Percentiles rank a stretch among this genome's conserved stretches.
Conservation (phyloP, 495 filamentous ascomycete genomes). For the Penicillium mononematosum region DNA sequence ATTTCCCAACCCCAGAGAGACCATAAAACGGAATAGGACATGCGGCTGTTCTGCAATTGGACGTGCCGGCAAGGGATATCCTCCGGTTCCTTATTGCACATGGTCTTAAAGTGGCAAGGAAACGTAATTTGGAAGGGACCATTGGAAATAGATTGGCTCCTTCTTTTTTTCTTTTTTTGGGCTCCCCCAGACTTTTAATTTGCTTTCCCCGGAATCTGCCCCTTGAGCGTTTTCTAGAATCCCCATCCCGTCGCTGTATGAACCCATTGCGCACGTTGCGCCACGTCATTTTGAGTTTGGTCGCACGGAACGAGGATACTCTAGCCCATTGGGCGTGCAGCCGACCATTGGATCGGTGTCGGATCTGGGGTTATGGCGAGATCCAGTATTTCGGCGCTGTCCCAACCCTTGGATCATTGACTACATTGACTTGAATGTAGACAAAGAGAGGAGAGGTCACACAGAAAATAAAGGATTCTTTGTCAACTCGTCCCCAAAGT, state of each 20-base stretch:
- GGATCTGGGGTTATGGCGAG: constrained; percentile 20
- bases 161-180: background rate
- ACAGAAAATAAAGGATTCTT: background rate
- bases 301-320: constrained; percentile 20
- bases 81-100: constrained; percentile 14
- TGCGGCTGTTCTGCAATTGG: constrained; percentile 7
- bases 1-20: constrained; percentile 10
- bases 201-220: constrained; percentile 14
- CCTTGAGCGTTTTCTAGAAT: constrained; percentile 25
- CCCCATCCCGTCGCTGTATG: constrained; percentile 10
- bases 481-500: background rate
- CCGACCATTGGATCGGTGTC: constrained; percentile 13
- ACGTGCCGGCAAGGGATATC: constrained; percentile 6
- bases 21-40: background rate
- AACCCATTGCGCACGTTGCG: constrained; percentile 24
- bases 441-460: background rate
- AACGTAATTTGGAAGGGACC: background rate
- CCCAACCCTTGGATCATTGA: background rate
- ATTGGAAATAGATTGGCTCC: background rate
- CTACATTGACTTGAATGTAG: background rate
- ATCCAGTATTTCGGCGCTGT: constrained; percentile 21
- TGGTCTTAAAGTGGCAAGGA: constrained; percentile 4
- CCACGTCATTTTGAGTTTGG: constrained; percentile 30
- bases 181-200: constrained; percentile 10
- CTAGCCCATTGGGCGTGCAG: constrained; percentile 15